phyloP scores from a whole-genome alignment of 169 alveolate genomes.

The Theileria luwenshuni region DNA sequence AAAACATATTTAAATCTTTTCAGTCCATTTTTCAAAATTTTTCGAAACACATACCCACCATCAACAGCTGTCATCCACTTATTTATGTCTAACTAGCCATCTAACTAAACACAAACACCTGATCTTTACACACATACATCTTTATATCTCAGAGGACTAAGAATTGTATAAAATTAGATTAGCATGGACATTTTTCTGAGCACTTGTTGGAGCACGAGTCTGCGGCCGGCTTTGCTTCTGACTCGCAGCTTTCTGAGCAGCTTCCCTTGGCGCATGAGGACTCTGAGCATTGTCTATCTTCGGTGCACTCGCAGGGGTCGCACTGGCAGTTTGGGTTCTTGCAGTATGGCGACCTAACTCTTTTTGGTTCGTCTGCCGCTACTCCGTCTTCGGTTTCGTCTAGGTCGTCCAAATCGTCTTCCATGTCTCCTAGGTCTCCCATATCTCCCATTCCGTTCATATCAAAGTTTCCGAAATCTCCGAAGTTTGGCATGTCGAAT shows the following conservation, averaged over 20 bases:
- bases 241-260: neutral
- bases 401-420: constrained; percentile 56
- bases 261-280: constrained; percentile 11
- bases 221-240: neutral
- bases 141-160: neutral
- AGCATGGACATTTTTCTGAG: constrained; percentile 43
- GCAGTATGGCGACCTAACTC: constrained; percentile 21
- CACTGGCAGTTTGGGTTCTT: constrained; percentile 20
- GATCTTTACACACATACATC: neutral
- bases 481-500: constrained; percentile 77
- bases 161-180: neutral
- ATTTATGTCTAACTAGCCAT: too few species aligned
- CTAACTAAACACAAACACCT: too few species aligned
- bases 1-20: too few species aligned
- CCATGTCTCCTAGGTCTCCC: constrained; percentile 64
- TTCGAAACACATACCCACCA: too few species aligned
- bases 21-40: too few species aligned
- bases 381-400: constrained; percentile 60
- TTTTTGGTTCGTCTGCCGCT: constrained; percentile 7
- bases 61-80: too few species aligned
- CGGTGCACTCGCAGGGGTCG: constrained; percentile 37
- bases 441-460: constrained; percentile 63
- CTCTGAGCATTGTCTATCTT: constrained; percentile 31
- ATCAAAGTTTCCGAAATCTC: constrained; percentile 68
- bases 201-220: constrained; percentile 43